Evolutionary conservation across 345 rosid genomes (phyloP).

Genomic region (Hibiscus syriacus): DNA sequence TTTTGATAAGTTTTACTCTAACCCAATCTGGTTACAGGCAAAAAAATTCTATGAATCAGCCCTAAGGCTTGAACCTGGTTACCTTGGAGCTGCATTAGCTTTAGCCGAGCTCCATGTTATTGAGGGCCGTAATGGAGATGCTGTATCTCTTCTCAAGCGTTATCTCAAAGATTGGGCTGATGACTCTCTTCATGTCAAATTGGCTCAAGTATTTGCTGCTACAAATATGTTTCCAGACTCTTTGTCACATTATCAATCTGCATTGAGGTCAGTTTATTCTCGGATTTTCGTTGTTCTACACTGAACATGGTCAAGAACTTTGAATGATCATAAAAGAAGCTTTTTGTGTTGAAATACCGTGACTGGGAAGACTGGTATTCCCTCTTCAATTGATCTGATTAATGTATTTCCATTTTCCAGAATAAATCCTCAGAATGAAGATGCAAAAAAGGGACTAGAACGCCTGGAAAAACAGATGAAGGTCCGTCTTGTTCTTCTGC

Average conservation of each 20-base stretch:
- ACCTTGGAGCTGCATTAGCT: conserved; percentile 94
- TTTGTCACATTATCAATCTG: conserved; percentile 84
- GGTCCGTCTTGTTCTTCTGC: conserved; percentile 34
- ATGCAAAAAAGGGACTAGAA: conserved; percentile 89
- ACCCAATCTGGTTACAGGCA: conserved; percentile 43
- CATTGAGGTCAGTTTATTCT: conserved; percentile 50
- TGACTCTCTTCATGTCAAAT: conserved; percentile 91
- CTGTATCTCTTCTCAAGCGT: conserved; percentile 84
- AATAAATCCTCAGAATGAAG: conserved; percentile 80
- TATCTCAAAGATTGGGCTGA: conserved; percentile 98
- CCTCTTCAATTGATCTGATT: background rate
- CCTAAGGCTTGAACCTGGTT: conserved; percentile 88
- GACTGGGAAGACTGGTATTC: background rate
- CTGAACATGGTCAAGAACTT: background rate
- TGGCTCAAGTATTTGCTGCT: conserved; percentile 93
- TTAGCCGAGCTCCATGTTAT: conserved; percentile 85
- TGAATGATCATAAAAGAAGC: background rate
- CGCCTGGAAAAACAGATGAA: conserved; percentile 97
- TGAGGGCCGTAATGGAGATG: conserved; percentile 93
- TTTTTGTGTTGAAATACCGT: background rate
- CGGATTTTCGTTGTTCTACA: conserved; percentile 1
- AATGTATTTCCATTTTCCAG: conserved; percentile 32
- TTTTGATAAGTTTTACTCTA: conserved; percentile 13
- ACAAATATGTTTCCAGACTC: conserved; percentile 83
- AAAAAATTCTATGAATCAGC: conserved; percentile 95